Base-by-base conservation (phyloP, 495 filamentous ascomycete species). In the Penicillium lagena region DNA sequence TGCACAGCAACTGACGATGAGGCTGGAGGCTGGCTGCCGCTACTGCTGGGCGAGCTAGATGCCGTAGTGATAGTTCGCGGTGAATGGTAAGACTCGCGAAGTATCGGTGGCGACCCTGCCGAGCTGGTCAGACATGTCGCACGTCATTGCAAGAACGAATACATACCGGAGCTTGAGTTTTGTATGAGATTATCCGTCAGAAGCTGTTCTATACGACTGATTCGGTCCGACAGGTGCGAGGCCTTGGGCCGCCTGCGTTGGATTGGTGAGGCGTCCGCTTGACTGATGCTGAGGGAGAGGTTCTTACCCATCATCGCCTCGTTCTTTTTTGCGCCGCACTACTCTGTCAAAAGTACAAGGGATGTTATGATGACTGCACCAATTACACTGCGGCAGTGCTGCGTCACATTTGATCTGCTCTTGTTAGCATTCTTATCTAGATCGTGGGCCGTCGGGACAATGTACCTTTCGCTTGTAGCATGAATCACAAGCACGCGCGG, bases 321-420 rank as follows among this genome's bases (percentile, higher is more conserved):
- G 42, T 2, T 44, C 41, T 41, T 71, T 71, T 51, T 60, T 68
- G 32, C 64, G 54, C 35, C 56, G 59, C 27, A 62, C 56, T 1
- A 62, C 55, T 22, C 72, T 58, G 37, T 67, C 59, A 46, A 73
- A 76, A 1, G 72, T 75, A 54, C 75, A 78, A 11, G 65, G 50
- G 4, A 70, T 62, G 39, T 68, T 58, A 47, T 78, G 75, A 49
- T 77, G 72, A 40, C 60, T 64, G 43, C 75, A 78, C 75, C 75
- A 78, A 53, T 78, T 71, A 59, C 75, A 78, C 39, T 63, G 45
- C 4, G 65, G 64, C 2, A 56, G 34, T 7, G 57, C 66, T 9
- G 57, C 60, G 45, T 78, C 75, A 44, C 75, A 78, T 68, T 75
- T 73, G 40, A 78, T 78, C 73, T 78, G 40, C 41, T 28, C 8